Evolutionary conservation across 257 asterid species (phyloP), one percentile per base, ranked within the genome.

Genomic region (Salvia splendens): DNA sequence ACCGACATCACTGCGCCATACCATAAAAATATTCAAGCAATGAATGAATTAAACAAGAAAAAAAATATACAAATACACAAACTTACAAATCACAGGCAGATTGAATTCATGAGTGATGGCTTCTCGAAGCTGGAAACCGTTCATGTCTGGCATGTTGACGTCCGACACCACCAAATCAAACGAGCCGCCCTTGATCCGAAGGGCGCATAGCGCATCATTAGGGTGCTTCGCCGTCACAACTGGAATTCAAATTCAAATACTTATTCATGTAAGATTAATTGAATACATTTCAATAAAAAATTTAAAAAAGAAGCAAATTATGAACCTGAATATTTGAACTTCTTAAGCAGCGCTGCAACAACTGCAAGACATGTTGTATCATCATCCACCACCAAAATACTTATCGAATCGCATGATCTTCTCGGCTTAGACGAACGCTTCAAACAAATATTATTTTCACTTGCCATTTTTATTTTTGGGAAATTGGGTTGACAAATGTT

Each of bases 11-110:
- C 89, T 86, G 84, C 62, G 2, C 10, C 12, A 20, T n/a, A 4
- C 58, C 10, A n/a, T 48, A n/a, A n/a, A 2, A 6, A 15, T 53
- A 5, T 3, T 38, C 6, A 11, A 12, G 6, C 12, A 10, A 12
- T 55, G 6, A 3, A 55, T 6, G n/a, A 40, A 16, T 41, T 4
- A 41, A 15, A 11, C 15, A 15, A 8, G n/a, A 6, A 55, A 5
- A 5, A 28, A 0, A n/a, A 8, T 7, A 35, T 3, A 9, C 9
- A 1, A 14, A 16, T 49, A 16, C 28, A 65, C 30, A 24, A 24
- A 75, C 95, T 87, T 36, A 87, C 91, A 70, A 42, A 83, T 72
- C 17, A 87, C 89, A 35, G 95, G 91, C 56, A 85, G 61, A 42
- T 82, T 61, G 81, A 83, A 87, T 54, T 83, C 89, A 60, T 64